These are phyloP conservation scores for Myotisia sp. DNA, from an alignment of 2,329 filamentous ascomycete genomes.

Conservation along the genomic window DNA sequence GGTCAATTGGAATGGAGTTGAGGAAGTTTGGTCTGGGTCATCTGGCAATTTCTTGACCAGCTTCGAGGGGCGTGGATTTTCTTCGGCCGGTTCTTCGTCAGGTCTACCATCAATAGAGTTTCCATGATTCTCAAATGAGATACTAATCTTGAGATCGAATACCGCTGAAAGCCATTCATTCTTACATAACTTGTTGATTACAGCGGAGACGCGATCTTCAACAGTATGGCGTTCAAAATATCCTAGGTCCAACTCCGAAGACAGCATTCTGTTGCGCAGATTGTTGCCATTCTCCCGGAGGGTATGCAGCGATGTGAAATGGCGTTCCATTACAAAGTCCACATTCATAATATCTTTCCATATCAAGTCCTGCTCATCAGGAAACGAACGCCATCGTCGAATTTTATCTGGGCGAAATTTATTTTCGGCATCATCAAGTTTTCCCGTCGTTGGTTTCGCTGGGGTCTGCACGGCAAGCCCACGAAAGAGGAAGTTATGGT, in stretches of 20 bases:
- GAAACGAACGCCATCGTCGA: constrained; percentile 8
- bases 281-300: constrained; percentile 7
- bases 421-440: constrained; percentile 7
- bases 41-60: constrained; percentile 5
- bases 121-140: constrained; percentile 12
- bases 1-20: no score
- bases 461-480: constrained; percentile 6
- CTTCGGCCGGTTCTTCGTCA: constrained; percentile 1
- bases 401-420: constrained; percentile 11
- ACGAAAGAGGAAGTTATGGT: constrained; percentile 11
- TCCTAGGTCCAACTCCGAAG: constrained; percentile 12
- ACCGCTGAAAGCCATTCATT: constrained; percentile 6
- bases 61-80: constrained; percentile 6
- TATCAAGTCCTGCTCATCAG: constrained; percentile 7
- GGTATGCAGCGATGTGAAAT: constrained; percentile 9
- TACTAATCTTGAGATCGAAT: constrained; percentile 9
- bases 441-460: constrained; percentile 10
- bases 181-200: constrained; percentile 7
- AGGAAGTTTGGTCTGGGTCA: constrained; percentile 5
- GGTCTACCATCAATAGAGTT: constrained; percentile 9
- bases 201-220: constrained; percentile 6
- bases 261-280: constrained; percentile 4
- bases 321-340: constrained; percentile 5
- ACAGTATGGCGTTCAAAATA: constrained; percentile 9
- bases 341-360: constrained; percentile 7